Evolutionary conservation across 805 yeast species (phyloP).

Genomic region (Wickerhamomyces mucosus): DNA sequence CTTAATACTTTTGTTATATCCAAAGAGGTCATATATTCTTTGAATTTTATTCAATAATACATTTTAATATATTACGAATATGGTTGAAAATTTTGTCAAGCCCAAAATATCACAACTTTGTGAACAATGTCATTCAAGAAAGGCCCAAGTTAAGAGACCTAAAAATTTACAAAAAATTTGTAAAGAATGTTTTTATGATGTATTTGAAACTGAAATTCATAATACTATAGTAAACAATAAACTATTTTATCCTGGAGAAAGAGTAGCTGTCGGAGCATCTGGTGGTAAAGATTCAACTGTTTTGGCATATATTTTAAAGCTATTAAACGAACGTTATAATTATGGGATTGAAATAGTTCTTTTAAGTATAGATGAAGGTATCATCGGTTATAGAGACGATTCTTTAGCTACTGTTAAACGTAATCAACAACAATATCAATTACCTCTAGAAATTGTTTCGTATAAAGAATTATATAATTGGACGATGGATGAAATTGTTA

Average conservation of each 20-base stretch:
- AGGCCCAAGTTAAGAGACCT: conserved; percentile 86
- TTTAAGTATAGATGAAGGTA: conserved; percentile 92
- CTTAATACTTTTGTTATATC: no score
- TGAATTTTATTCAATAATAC: no score
- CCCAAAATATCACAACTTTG: conserved; percentile 43
- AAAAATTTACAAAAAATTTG: conserved; percentile 86
- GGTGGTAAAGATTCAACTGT: conserved; percentile 99
- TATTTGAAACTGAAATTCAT: conserved; percentile 94
- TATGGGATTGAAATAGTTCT: conserved; percentile 82
- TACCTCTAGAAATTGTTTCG: conserved; percentile 73
- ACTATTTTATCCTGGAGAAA: conserved; percentile 73
- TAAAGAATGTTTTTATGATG: conserved; percentile 79
- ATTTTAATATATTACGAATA: no score
- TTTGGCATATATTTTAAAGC: conserved; percentile 76
- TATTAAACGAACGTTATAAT: conserved; percentile 77
- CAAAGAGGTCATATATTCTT: no score
- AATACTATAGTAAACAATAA: conserved; percentile 66
- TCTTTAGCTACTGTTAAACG: conserved; percentile 94
- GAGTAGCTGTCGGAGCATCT: conserved; percentile 94
- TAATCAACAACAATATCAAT: conserved; percentile 74
- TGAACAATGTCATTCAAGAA: conserved; percentile 73
- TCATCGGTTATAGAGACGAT: conserved; percentile 94
- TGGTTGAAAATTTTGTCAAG: no score
- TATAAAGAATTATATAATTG: conserved; percentile 87
- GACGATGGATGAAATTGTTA: conserved; percentile 98